Base-by-base conservation (phyloP, 441 rosid species). In the Omphalea diandra region DNA sequence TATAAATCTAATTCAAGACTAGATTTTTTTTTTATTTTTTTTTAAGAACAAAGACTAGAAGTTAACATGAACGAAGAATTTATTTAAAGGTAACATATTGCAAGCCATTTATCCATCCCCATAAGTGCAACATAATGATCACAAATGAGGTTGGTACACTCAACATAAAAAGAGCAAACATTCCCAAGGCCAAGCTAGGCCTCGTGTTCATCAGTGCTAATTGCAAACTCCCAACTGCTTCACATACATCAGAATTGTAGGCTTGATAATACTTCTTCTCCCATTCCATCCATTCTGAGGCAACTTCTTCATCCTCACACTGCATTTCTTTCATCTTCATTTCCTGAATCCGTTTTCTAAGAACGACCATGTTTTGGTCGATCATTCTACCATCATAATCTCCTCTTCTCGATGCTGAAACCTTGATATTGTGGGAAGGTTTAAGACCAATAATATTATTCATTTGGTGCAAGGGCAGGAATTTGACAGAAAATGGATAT, bases 221-320 rank as follows among this genome's bases (percentile, higher is more conserved):
- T 65, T 89, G 94, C 29, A 87, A 65, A 27, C 73, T 56, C 41
- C 87, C 90, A 64, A 89, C 33, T 29, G 60, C 73, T 3, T 77
- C 84, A 33, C 84, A 87, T 33, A 89, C 76, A 0, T 76, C 56
- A 3, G 84, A 75, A 69, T 82, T 80, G 70, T 87, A 89, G 3
- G 41, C 63, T 44, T 71, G 66, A 62, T 78, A 85, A 38, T 78
- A 87, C 40, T 73, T 82, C 52, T 87, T 87, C 87, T 89, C 92
- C 90, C 90, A 89, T 4, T 76, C 83, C 90, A 86, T 80, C 95
- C 95, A 89, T 10, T 82, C 78, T 15, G 77, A 55, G 3, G 88
- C 86, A 20, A 3, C 17, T 75, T 89, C 87, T 49, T 76, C 86
- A 12, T 5, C 14, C 79, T 89, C 87, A 60, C 76, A 79, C 70